phyloP scores from a whole-genome alignment of 2,329 filamentous ascomycete genomes.

The Trichoderma sp. region DNA sequence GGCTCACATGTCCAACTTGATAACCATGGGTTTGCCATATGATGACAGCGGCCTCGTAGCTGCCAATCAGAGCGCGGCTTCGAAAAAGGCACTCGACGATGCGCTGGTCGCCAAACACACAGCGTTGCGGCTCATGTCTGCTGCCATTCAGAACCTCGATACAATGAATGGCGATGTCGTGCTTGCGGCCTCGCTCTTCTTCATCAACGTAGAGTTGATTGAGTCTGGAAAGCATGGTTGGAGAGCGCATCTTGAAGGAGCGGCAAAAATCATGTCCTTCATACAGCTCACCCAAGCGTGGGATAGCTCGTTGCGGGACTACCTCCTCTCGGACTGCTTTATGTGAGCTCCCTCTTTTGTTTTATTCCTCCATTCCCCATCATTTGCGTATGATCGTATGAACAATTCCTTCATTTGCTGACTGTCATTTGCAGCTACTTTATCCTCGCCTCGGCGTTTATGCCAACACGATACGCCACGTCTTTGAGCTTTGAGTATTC shows the following conservation, averaged over 20 bases:
- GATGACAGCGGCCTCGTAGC: neutral
- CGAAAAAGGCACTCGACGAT: constrained; percentile 42
- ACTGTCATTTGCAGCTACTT: constrained; percentile 41
- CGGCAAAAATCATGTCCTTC: constrained; percentile 46
- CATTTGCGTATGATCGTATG: neutral
- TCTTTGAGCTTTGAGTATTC: constrained; percentile 41
- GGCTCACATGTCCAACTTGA: constrained; percentile 49
- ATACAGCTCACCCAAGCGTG: constrained; percentile 39
- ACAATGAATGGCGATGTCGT: constrained; percentile 44
- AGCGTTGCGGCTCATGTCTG: constrained; percentile 45
- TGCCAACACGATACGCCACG: constrained; percentile 36
- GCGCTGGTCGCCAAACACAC: constrained; percentile 50
- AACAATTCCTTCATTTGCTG: neutral
- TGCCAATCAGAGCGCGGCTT: constrained; percentile 29
- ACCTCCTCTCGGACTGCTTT: constrained; percentile 52
- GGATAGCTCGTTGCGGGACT: constrained; percentile 45
- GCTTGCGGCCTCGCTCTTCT: constrained; percentile 50
- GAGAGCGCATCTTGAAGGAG: constrained; percentile 51
- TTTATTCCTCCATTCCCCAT: neutral
- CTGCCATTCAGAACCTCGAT: constrained; percentile 43
- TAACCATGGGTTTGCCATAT: constrained; percentile 32
- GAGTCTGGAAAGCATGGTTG: constrained; percentile 52
- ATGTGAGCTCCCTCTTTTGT: constrained; percentile 37
- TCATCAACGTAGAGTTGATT: constrained; percentile 54
- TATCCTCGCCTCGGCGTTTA: constrained; percentile 50